Evolutionary conservation across 2,329 filamentous ascomycete genomes (phyloP).

Genomic region (Colletotrichum lupini): DNA sequence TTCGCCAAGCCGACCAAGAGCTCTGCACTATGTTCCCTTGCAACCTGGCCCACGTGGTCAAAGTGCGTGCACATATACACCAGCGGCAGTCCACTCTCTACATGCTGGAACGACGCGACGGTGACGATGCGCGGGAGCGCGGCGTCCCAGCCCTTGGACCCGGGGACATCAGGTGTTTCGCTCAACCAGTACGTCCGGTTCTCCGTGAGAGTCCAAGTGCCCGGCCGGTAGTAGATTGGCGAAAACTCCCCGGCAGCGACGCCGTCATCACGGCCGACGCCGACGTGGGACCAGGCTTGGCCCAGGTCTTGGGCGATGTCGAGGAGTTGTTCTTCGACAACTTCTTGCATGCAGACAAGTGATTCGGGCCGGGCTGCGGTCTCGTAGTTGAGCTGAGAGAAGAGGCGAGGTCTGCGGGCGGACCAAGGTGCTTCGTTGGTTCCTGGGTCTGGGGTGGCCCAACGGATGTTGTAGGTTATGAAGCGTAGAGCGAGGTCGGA

Average conservation of each 20-base stretch:
- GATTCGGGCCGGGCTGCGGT: constrained; percentile 42
- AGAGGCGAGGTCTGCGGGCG: constrained; percentile 47
- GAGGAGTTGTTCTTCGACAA: constrained; percentile 55
- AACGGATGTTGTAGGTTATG: constrained; percentile 61
- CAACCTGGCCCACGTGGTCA: constrained; percentile 56
- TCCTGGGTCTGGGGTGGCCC: constrained; percentile 52
- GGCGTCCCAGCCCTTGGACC: constrained; percentile 69
- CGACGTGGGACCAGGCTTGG: constrained; percentile 61
- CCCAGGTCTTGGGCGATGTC: constrained; percentile 55
- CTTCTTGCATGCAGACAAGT: constrained; percentile 62
- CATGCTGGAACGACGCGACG: constrained; percentile 56
- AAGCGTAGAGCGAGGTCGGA: constrained; percentile 47
- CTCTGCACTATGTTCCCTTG: constrained; percentile 53
- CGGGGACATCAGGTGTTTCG: constrained; percentile 63
- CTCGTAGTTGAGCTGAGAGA: constrained; percentile 51
- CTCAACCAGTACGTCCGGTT: constrained; percentile 72
- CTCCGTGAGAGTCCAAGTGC: constrained; percentile 60
- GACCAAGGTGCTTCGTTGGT: constrained; percentile 55
- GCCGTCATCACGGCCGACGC: constrained; percentile 70
- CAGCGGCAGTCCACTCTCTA: constrained; percentile 48
- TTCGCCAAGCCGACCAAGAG: constrained; percentile 48
- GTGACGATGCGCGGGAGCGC: constrained; percentile 58
- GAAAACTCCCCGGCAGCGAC: constrained; percentile 72
- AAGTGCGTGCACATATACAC: constrained; percentile 65
- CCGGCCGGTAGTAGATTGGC: constrained; percentile 72